Evolutionary conservation across 306 rosid genomes (phyloP).

Genomic region (Fragaria iinumae): DNA sequence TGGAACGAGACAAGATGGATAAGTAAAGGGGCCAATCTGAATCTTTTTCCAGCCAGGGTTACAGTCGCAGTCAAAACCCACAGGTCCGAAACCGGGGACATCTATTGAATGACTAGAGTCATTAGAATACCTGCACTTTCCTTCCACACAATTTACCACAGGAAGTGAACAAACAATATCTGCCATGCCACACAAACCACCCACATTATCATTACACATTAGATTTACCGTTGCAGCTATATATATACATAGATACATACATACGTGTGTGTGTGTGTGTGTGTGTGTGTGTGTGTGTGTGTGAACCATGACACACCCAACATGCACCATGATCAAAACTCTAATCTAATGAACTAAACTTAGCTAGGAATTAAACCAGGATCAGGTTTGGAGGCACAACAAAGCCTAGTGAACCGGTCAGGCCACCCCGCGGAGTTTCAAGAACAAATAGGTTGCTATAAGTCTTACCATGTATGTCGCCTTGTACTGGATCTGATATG

Average conservation of each 20-base stretch:
- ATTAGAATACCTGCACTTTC: slow-evolving; percentile 37
- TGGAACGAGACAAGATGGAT: slow-evolving; percentile 36
- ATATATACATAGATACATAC: neutral
- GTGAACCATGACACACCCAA: neutral
- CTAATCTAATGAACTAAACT: neutral
- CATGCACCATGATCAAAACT: neutral
- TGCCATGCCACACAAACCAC: neutral
- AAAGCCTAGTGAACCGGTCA: neutral
- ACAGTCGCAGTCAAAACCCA: slow-evolving; percentile 43
- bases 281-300: neutral
- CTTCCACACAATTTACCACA: slow-evolving; percentile 35
- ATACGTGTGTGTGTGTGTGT: neutral
- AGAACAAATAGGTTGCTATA: neutral
- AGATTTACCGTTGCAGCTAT: neutral
- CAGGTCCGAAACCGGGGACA: neutral
- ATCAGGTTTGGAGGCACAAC: neutral
- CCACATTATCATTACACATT: neutral
- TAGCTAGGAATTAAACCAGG: neutral
- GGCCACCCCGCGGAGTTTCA: neutral
- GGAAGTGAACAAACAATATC: slow-evolving; percentile 19
- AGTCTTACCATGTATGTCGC: neutral
- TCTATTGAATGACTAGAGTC: neutral
- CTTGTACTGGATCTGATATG: slow-evolving; percentile 16
- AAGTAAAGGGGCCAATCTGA: slow-evolving; percentile 24
- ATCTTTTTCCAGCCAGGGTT: slow-evolving; percentile 29